Conservation (phyloP, 306 rosid species). For the Quercus agrifolia region DNA sequence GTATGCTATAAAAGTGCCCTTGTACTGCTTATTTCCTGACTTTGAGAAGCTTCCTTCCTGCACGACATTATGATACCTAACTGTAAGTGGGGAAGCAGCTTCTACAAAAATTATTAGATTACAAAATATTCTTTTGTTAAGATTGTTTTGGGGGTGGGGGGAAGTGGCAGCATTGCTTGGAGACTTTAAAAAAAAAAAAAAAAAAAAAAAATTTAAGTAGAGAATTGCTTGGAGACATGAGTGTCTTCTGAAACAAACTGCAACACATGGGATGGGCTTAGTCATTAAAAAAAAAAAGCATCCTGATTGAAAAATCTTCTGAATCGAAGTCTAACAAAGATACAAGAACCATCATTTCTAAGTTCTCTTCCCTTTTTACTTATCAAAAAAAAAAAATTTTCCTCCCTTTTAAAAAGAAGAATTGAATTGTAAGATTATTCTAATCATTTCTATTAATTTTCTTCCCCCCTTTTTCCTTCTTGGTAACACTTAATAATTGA, state of each 20-base stretch:
- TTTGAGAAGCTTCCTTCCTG: slow-evolving; percentile 35
- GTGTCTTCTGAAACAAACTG: too few species aligned
- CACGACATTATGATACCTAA: neutral
- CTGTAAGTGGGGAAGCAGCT: neutral
- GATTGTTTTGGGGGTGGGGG: too few species aligned
- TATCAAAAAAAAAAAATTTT: neutral
- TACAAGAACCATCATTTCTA: neutral
- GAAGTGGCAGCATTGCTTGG: too few species aligned
- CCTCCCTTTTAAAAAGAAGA: neutral
- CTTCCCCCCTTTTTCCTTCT: too few species aligned
- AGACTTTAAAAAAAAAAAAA: too few species aligned
- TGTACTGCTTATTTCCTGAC: slow-evolving; percentile 8
- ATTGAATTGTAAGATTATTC: neutral
- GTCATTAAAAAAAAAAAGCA: too few species aligned
- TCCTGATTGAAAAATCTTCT: too few species aligned
- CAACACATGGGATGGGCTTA: too few species aligned
- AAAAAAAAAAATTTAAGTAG: too few species aligned
- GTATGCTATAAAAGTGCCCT: slow-evolving; percentile 7
- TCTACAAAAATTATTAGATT: neutral
- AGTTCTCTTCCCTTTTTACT: neutral
- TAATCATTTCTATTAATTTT: neutral
- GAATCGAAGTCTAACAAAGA: neutral
- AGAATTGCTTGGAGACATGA: too few species aligned
- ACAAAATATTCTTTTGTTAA: neutral
- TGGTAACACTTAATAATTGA: neutral